Conservation (phyloP, 1,284 basidiomycete species). For the Ganoderma sinense region DNA sequence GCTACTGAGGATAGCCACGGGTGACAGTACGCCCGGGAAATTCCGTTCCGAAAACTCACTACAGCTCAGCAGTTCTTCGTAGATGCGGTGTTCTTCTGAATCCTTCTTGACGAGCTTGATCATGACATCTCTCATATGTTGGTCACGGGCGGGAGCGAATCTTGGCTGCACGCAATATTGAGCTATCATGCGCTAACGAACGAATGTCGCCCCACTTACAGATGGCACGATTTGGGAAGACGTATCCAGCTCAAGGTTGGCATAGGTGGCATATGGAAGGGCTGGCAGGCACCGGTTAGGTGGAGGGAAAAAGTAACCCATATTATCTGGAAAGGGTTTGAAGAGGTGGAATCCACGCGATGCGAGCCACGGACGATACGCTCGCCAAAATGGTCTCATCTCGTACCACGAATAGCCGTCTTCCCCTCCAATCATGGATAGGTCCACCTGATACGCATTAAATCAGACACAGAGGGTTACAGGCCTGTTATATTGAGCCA, state of each 20-base stretch:
- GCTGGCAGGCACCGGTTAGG: neutral
- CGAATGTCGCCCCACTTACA: neutral
- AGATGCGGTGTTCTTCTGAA: slow-evolving; percentile 2
- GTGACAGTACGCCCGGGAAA: neutral
- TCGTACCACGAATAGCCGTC: neutral
- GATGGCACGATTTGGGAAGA: neutral
- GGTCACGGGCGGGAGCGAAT: slow-evolving; percentile 2
- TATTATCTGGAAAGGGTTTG: neutral
- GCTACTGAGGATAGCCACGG: slow-evolving; percentile 11
- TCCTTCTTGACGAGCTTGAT: slow-evolving; percentile 8
- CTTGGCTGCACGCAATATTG: neutral
- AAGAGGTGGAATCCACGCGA: neutral
- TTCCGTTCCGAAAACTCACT: neutral
- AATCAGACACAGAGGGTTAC: neutral
- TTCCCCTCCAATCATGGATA: neutral
- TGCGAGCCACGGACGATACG: neutral
- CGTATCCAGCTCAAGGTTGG: neutral
- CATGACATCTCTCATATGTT: slow-evolving; percentile 4
- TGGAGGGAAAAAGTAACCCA: neutral
- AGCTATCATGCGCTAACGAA: neutral
- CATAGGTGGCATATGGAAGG: neutral
- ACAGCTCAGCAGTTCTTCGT: neutral
- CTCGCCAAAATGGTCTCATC: neutral
- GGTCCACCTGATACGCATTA: neutral
- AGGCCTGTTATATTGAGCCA: neutral